Evolutionary conservation across 495 filamentous ascomycete genomes (phyloP).

Genomic region (Penicillium simplicissimum): DNA sequence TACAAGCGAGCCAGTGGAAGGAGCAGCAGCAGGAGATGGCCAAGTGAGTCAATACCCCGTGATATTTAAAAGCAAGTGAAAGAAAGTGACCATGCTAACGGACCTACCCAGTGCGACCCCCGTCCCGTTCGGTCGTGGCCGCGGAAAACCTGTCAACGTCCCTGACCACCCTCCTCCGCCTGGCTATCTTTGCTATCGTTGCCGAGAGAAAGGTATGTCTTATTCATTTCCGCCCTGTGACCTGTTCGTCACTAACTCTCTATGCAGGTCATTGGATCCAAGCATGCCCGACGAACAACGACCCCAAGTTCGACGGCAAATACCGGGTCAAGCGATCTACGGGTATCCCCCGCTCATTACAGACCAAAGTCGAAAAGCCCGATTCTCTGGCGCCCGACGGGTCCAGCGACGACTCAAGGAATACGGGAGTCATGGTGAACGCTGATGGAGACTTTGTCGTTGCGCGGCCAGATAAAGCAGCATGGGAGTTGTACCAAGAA

Average conservation of each 20-base stretch:
- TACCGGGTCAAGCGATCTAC: conserved; percentile 93
- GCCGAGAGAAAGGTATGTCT: conserved; percentile 80
- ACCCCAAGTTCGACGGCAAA: conserved; percentile 89
- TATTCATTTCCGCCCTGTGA: not conserved
- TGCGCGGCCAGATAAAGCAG: conserved; percentile 87
- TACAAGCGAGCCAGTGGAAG: conserved; percentile 82
- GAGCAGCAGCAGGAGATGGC: conserved; percentile 90
- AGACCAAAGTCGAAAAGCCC: conserved; percentile 92
- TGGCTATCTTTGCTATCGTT: conserved; percentile 97
- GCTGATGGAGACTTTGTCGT: conserved; percentile 96
- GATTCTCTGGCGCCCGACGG: conserved; percentile 71
- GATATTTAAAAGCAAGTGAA: not conserved
- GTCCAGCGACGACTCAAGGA: conserved; percentile 71
- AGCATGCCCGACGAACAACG: conserved; percentile 93
- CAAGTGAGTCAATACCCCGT: conserved; percentile 60
- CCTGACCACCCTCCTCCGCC: conserved; percentile 89
- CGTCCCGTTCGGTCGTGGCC: conserved; percentile 56
- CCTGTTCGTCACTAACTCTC: not conserved
- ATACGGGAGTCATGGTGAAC: conserved; percentile 93
- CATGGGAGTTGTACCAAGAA: conserved; percentile 95
- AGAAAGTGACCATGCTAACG: not conserved
- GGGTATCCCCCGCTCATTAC: conserved; percentile 89
- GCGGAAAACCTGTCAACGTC: conserved; percentile 67
- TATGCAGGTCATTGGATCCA: conserved; percentile 88
- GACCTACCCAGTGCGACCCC: conserved; percentile 56